phyloP scores from a whole-genome alignment of 768 basidiomycete genomes.

The Leccinum truebloodii region DNA sequence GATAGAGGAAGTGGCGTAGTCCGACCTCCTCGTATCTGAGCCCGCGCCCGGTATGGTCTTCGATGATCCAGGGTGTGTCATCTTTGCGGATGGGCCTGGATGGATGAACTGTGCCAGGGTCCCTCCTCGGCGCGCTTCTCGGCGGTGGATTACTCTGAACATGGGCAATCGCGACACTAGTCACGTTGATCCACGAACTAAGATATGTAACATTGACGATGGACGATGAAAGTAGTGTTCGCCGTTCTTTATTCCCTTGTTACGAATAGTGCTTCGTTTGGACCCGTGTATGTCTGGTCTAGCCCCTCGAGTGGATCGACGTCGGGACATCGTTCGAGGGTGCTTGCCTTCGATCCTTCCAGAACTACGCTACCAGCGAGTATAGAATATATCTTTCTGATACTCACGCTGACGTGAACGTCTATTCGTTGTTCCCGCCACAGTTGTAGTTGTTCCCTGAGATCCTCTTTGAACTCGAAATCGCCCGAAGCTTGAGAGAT shows the following conservation, averaged over 20 bases:
- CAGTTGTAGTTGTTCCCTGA: slow-evolving; percentile 71
- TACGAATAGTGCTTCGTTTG: no score
- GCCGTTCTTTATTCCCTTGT: no score
- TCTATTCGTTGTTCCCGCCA: slow-evolving; percentile 84
- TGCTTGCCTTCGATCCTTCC: slow-evolving; percentile 52
- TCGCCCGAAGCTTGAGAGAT: slow-evolving; percentile 87
- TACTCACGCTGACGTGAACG: slow-evolving; percentile 60
- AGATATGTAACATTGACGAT: no score
- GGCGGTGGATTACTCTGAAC: slow-evolving; percentile 10
- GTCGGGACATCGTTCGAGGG: slow-evolving; percentile 53
- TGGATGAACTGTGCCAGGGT: no score
- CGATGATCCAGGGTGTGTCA: no score
- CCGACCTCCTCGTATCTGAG: no score
- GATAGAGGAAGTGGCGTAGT: no score
- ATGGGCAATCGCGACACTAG: no score
- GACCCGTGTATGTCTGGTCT: slow-evolving; percentile 30
- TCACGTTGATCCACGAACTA: no score
- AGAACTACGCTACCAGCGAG: slow-evolving; percentile 74
- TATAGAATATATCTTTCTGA: slow-evolving; percentile 81
- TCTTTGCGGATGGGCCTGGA: no score
- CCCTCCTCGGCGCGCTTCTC: slow-evolving; percentile 1
- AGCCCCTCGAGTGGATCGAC: slow-evolving; percentile 67
- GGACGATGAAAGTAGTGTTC: no score
- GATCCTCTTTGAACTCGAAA: slow-evolving; percentile 67
- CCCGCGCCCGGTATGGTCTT: no score